Conservation (phyloP, 2,329 filamentous ascomycete genomes). For the Bipolaris gigantea region DNA sequence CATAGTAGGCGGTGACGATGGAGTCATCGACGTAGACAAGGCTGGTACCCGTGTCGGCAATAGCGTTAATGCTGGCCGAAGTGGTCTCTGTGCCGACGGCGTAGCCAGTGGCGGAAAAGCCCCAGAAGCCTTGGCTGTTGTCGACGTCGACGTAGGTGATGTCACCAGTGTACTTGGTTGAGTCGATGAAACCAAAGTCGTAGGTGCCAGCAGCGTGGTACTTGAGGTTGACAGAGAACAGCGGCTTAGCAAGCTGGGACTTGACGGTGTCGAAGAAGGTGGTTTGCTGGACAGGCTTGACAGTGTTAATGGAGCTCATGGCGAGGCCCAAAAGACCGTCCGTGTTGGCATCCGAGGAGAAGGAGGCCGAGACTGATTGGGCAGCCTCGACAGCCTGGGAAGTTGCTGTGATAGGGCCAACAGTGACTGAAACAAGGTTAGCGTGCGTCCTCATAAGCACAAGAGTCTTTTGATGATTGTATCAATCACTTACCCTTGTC, state of each 20-base stretch:
- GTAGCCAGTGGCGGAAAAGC: conserved; percentile 61
- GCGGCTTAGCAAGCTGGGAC: conserved; percentile 51
- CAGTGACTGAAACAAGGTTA: conserved; percentile 50
- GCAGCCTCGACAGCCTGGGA: conserved; percentile 69
- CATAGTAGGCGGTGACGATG: conserved; percentile 63
- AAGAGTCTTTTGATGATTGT: neutral
- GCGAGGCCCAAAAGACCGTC: conserved; percentile 64
- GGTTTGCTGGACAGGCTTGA: conserved; percentile 53
- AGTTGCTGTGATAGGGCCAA: conserved; percentile 62
- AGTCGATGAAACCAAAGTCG: conserved; percentile 64
- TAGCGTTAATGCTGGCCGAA: conserved; percentile 53
- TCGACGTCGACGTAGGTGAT: conserved; percentile 62
- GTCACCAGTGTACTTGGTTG: conserved; percentile 59
- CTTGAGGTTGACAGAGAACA: conserved; percentile 63
- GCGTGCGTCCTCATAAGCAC: neutral
- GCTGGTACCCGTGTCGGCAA: conserved; percentile 72
- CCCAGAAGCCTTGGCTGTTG: conserved; percentile 64
- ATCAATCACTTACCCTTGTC: conserved; percentile 50
- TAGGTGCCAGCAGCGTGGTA: conserved; percentile 54
- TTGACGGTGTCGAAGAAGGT: conserved; percentile 66
- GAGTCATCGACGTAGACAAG: conserved; percentile 61
- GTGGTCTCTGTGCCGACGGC: conserved; percentile 53
- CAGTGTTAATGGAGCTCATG: conserved; percentile 63
- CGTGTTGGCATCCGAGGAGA: conserved; percentile 55
- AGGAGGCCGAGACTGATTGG: conserved; percentile 57